These are phyloP conservation scores for Inosperma sp. DNA, from an alignment of 768 basidiomycete species.

Conservation along the genomic window DNA sequence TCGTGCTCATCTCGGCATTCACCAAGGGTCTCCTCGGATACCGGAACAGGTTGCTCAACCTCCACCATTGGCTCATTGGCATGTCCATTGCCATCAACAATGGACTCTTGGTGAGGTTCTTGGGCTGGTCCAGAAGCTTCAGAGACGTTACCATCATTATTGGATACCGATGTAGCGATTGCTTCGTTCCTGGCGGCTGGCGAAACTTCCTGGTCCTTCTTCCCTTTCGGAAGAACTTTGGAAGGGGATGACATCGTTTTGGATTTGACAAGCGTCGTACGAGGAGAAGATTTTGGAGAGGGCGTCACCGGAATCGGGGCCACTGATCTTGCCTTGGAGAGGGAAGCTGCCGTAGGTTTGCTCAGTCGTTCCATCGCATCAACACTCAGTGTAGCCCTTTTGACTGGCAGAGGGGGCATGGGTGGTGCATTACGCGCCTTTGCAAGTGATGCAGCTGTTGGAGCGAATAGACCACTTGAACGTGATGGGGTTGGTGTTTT, in stretches of 20 bases:
- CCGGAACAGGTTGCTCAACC: background rate
- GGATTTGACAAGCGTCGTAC: slow-evolving; percentile 18
- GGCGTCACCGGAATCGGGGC: slow-evolving; percentile 31
- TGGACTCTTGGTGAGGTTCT: slow-evolving; percentile 5
- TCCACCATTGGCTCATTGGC: slow-evolving; percentile 2
- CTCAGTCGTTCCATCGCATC: slow-evolving; percentile 62
- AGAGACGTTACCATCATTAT: slow-evolving; percentile 6
- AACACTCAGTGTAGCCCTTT: slow-evolving; percentile 51
- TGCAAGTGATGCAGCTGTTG: slow-evolving; percentile 79
- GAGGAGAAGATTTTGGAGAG: slow-evolving; percentile 24
- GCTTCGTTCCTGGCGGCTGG: slow-evolving; percentile 4
- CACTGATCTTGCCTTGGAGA: slow-evolving; percentile 55
- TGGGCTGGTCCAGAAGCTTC: slow-evolving; percentile 8
- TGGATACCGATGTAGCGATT: slow-evolving; percentile 14
- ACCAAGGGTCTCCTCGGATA: background rate
- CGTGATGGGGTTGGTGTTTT: slow-evolving; percentile 43
- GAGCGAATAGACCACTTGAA: slow-evolving; percentile 67
- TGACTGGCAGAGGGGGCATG: slow-evolving; percentile 43
- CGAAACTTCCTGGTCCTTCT: slow-evolving; percentile 7
- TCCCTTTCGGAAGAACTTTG: slow-evolving; percentile 1
- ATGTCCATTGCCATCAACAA: slow-evolving; percentile 10
- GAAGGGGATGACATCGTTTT: slow-evolving; percentile 21
- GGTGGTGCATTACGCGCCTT: slow-evolving; percentile 53
- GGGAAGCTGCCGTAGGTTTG: slow-evolving; percentile 78
- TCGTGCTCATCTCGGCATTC: no score